Conservation (phyloP, 768 basidiomycete genomes). For the Xerocomellus chrysenteron region DNA sequence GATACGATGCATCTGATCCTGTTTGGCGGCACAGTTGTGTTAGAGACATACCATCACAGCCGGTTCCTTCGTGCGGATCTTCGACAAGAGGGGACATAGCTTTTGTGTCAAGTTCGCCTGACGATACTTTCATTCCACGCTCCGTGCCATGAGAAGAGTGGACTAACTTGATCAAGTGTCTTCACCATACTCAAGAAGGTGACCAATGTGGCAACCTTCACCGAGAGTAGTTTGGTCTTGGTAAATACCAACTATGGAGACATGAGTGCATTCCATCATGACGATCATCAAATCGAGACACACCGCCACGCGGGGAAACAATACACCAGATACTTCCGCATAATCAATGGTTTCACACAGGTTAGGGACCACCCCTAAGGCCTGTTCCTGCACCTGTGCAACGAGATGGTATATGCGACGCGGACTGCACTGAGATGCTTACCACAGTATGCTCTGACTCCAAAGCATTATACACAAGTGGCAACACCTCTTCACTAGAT, state of each 20-base stretch:
- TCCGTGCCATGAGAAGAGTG: not conserved
- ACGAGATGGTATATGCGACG: slow-evolving; percentile 3
- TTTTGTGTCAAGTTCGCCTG: slow-evolving; percentile 90
- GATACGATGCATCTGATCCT: slow-evolving; percentile 1
- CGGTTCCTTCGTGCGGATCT: slow-evolving; percentile 95
- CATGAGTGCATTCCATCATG: slow-evolving; percentile 9
- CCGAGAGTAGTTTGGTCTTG: slow-evolving; percentile 82
- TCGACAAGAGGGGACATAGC: slow-evolving; percentile 89
- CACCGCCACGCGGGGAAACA: slow-evolving; percentile 93
- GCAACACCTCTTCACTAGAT: slow-evolving; percentile 74
- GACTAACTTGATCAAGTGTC: slow-evolving; percentile 77
- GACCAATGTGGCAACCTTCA: slow-evolving; percentile 86
- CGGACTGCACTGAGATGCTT: slow-evolving; percentile 19
- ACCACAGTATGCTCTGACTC: slow-evolving; percentile 92
- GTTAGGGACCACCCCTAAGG: slow-evolving; percentile 77
- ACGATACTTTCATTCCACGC: slow-evolving; percentile 1
- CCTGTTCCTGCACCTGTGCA: slow-evolving; percentile 86
- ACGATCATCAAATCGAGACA: slow-evolving; percentile 28
- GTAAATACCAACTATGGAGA: slow-evolving; percentile 79
- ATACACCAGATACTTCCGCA: slow-evolving; percentile 85
- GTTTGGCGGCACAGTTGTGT: not conserved
- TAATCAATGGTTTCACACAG: slow-evolving; percentile 95
- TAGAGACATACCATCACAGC: slow-evolving; percentile 71
- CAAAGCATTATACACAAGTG: slow-evolving; percentile 91
- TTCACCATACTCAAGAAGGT: slow-evolving; percentile 88